Evolutionary conservation across 148 eudicot genomes (phyloP).

Genomic region (Chenopodium album): DNA sequence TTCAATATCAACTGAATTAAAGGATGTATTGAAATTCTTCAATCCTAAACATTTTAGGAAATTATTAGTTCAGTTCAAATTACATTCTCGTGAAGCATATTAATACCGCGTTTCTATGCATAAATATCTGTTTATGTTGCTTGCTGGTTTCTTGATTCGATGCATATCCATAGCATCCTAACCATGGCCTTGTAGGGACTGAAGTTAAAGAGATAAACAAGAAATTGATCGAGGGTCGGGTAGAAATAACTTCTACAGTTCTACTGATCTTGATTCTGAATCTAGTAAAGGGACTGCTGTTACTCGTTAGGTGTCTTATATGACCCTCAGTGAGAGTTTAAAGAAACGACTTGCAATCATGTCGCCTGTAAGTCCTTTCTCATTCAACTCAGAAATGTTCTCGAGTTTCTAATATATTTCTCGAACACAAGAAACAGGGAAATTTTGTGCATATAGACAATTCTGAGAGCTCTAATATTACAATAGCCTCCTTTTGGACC

Average conservation of each 20-base stretch:
- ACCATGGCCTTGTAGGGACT: constrained; percentile 10
- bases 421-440: too few relatives aligned
- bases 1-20: too few relatives aligned
- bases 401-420: not conserved
- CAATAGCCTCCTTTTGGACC: too few relatives aligned
- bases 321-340: not conserved
- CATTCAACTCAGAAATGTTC: not conserved
- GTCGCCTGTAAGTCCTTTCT: constrained; percentile 18
- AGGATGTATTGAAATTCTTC: not conserved
- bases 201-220: constrained; percentile 39
- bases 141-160: not conserved
- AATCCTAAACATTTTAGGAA: not conserved
- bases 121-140: not conserved
- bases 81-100: not conserved
- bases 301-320: constrained; percentile 13
- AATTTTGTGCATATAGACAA: too few relatives aligned
- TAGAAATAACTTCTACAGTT: constrained; percentile 18
- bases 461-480: too few relatives aligned
- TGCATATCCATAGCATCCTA: constrained; percentile 19
- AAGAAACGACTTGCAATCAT: constrained; percentile 22
- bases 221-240: constrained; percentile 24
- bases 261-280: constrained; percentile 3
- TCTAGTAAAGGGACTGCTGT: constrained; percentile 31
- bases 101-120: not conserved
- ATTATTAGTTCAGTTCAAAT: not conserved